Base-by-base conservation (phyloP, 2,329 filamentous ascomycete species). In the Metarhizium guizhouense region DNA sequence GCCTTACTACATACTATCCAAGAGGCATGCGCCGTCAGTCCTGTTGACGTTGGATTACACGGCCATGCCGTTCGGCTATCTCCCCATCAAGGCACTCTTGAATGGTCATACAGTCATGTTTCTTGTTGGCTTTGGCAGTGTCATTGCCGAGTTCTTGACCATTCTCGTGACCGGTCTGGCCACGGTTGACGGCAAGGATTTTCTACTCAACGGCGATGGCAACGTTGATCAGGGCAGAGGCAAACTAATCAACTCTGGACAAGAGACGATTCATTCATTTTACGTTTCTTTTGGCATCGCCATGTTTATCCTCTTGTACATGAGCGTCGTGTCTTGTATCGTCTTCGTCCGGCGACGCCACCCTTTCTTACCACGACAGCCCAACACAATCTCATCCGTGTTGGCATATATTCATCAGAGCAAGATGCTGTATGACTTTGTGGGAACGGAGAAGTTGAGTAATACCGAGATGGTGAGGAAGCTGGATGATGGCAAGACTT, bases 351-450 rank as follows among this genome's bases (percentile, higher is more conserved):
- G 81, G 1, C 81, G 88, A 14, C 77, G 84, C 0, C 81, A 84
- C 55, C 81, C 87, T 2, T 91, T 92, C 68, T 73, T 92, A 55
- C 88, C 88, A 1, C 81, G 88, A 4, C 86, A 91, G 72, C 87
- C 88, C 4, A 89, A 85, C 62, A 90, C 87, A 20, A 91, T 93
- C 62, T 84, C 87, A 2, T 85, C 82, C 47, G 82, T 91, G 54
- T 75, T 93, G 54, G 87, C 86, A 0, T 92, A 87, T 64, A 87
- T 92, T 57, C 85, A 92, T 69, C 87, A 90, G 71, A 86, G 81
- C 68, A 88, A 87, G 70, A 91, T 92, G 88, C 72, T 92, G 49
- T 84, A 84, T 59, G 82, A 83, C 64, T 92, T 92, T 68, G 84
- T 89, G 14, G 83, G 81, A 47, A 90, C 86, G 25, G 81, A 85